Evolutionary conservation across 306 rosid genomes (phyloP).

Genomic region (Quercus variabilis): DNA sequence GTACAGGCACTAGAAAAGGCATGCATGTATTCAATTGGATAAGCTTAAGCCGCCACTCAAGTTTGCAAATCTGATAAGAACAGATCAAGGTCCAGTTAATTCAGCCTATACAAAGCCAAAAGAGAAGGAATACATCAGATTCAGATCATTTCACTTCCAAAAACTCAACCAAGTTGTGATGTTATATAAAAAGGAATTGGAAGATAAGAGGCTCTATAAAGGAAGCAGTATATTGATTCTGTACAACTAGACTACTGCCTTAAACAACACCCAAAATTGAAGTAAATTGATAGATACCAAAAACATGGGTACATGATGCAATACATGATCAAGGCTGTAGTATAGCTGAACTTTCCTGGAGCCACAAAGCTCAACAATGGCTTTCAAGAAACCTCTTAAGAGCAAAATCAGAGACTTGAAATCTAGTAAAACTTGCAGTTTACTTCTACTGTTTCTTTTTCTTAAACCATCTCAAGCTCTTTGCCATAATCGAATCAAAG

Average conservation of each 20-base stretch:
- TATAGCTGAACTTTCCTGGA: constrained; percentile 7
- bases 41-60: background rate
- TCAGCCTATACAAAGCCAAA: background rate
- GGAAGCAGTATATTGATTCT: background rate
- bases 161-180: background rate
- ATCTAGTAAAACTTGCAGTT: background rate
- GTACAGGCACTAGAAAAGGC: background rate
- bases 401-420: background rate
- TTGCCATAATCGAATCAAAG: background rate
- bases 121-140: background rate
- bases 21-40: background rate
- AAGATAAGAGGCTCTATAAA: background rate
- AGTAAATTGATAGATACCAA: background rate
- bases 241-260: background rate
- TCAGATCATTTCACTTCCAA: background rate
- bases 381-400: background rate
- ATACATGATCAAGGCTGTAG: background rate
- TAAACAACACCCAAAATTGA: background rate
- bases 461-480: background rate
- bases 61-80: background rate
- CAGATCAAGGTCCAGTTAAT: background rate
- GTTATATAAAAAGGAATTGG: background rate
- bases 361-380: background rate
- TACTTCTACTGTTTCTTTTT: background rate
- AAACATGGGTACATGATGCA: background rate